These are phyloP conservation scores for Lecanicillium sp. DNA, from an alignment of 2,329 filamentous ascomycete genomes.

Conservation along the genomic window DNA sequence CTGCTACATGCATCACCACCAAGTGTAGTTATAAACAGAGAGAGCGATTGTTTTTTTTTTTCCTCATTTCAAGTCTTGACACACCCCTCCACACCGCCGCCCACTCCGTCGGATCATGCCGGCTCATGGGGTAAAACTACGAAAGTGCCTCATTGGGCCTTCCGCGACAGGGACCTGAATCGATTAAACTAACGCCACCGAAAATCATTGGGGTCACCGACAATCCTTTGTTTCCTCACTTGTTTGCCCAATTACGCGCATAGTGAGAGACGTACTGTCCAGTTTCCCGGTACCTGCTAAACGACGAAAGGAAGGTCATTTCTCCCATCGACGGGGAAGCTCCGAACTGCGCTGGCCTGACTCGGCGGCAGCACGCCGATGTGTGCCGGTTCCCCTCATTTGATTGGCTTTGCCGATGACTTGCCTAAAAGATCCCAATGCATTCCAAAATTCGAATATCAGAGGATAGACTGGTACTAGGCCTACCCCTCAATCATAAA, in stretches of 20 bases:
- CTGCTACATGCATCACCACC: conserved; percentile 3
- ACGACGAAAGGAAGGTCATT: neutral
- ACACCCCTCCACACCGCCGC: neutral
- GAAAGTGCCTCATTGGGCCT: neutral
- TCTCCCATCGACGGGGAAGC: neutral
- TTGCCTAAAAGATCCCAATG: too few species aligned
- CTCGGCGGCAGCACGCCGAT: too few species aligned
- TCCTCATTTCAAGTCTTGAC: neutral
- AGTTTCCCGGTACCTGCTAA: neutral
- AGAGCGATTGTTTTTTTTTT: conserved; percentile 6
- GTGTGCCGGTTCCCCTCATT: too few species aligned
- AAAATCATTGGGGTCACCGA: too few species aligned
- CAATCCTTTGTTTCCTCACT: too few species aligned
- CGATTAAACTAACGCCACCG: too few species aligned
- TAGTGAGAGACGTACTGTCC: too few species aligned
- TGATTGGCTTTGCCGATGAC: too few species aligned
- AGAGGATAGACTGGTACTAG: too few species aligned
- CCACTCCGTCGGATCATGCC: neutral
- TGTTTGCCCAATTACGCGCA: too few species aligned
- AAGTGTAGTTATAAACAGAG: conserved; percentile 8
- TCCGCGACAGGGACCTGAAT: neutral
- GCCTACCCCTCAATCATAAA: too few species aligned
- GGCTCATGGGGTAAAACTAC: neutral
- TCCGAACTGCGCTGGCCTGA: neutral
- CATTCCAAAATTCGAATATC: too few species aligned